Percentiles rank a stretch among this genome's conserved stretches.
Evolutionary conservation across 2,329 filamentous ascomycete genomes (phyloP).

Genomic region (Neurospora sp.): DNA sequence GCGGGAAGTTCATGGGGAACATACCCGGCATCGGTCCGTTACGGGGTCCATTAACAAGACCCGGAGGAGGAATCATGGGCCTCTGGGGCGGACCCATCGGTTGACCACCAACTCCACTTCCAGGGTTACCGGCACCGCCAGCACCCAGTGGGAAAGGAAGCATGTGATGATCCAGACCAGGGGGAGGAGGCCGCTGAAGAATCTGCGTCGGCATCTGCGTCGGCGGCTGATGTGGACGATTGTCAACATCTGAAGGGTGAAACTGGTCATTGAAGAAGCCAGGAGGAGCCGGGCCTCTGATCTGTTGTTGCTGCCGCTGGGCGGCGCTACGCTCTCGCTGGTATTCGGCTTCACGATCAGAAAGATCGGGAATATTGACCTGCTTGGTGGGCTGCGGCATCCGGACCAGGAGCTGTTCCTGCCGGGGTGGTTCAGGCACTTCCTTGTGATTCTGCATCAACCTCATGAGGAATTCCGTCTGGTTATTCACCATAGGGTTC

Average conservation of each 20-base stretch:
- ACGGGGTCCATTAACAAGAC: constrained; percentile 36
- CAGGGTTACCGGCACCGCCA: background rate
- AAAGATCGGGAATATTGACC: constrained; percentile 33
- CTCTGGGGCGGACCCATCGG: constrained; percentile 28
- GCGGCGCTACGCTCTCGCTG: constrained; percentile 28
- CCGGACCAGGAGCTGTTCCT: constrained; percentile 44
- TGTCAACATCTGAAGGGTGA: constrained; percentile 38
- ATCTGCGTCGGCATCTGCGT: constrained; percentile 49
- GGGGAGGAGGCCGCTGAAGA: constrained; percentile 52
- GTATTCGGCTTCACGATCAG: constrained; percentile 36
- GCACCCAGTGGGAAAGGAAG: constrained; percentile 43
- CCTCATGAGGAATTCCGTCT: constrained; percentile 77
- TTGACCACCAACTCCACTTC: constrained; percentile 17
- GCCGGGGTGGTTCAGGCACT: constrained; percentile 38
- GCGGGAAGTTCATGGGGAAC: constrained; percentile 53
- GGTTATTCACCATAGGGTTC: constrained; percentile 40
- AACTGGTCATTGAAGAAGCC: constrained; percentile 46
- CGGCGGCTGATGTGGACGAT: constrained; percentile 28
- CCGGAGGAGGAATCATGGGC: constrained; percentile 52
- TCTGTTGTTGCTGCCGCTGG: constrained; percentile 21
- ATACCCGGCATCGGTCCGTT: constrained; percentile 46
- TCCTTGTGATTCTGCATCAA: constrained; percentile 58
- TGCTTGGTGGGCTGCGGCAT: constrained; percentile 43
- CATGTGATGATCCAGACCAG: constrained; percentile 50
- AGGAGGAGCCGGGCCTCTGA: constrained; percentile 37